Percentiles rank a stretch among this genome's conserved stretches.
phyloP scores from a whole-genome alignment of 768 basidiomycete genomes.

The Boletus bicolor region DNA sequence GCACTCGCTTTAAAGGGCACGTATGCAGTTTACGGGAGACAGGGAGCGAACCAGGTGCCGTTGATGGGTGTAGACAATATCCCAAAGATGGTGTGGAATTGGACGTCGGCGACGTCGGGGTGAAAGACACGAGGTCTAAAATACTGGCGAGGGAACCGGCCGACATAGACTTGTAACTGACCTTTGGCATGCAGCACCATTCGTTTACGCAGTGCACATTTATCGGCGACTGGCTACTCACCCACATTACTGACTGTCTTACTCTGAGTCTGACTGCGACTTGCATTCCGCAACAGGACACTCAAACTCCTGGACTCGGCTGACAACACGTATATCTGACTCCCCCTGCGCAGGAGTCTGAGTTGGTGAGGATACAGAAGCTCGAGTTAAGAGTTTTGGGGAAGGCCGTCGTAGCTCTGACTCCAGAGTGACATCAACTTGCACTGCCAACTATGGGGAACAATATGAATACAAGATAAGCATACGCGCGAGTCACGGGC shows the following conservation, averaged over 20 bases:
- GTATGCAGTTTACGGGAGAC: constrained; percentile 16
- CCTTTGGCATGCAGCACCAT: background rate
- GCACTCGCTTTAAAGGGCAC: background rate
- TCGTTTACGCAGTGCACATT: background rate
- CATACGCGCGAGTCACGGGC: background rate
- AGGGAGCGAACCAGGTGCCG: constrained; percentile 1
- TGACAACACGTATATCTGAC: too few species aligned
- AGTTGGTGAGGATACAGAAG: too few species aligned
- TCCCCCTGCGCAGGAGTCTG: too few species aligned
- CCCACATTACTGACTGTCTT: too few species aligned
- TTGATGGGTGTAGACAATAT: constrained; percentile 17
- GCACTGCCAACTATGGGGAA: background rate
- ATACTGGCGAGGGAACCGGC: too few species aligned
- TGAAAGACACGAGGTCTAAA: background rate
- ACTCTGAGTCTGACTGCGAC: background rate
- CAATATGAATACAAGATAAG: background rate
- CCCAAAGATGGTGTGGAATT: constrained; percentile 20
- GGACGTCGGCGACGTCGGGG: constrained; percentile 5
- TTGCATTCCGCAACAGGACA: background rate
- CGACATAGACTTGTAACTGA: background rate
- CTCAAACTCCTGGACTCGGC: too few species aligned
- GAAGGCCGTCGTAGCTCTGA: background rate
- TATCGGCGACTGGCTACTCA: background rate
- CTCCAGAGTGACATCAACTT: background rate
- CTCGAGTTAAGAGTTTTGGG: too few species aligned